Evolutionary conservation across 2,329 filamentous ascomycete genomes (phyloP), one percentile per base, ranked within the genome.

Genomic region (Monosporascus sp.): DNA sequence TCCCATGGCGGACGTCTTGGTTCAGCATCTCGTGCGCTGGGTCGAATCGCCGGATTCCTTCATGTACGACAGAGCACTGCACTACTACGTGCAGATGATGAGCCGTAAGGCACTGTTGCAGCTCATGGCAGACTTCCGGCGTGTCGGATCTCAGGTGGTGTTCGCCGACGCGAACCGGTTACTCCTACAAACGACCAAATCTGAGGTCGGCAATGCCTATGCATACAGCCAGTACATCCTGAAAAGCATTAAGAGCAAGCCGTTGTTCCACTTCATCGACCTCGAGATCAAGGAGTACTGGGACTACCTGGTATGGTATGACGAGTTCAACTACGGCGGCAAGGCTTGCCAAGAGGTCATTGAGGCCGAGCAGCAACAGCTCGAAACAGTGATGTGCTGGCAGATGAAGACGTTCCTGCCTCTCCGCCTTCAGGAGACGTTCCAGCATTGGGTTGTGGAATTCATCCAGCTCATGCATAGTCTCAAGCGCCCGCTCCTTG

Each of bases 61-160:
- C 72, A 85, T 99, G 53, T 99, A 97, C 68, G 95, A 99, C 71
- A 85, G 89, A 5, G 91, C 92, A 6, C 73, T 99, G 58, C 91
- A 97, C 67, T 94, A 96, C 75, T 97, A 99, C 65, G 92, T 99
- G 51, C 93, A 97, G 70, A 94, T 97, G 84, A 95, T 99, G 88
- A 96, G 91, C 37, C 88, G 90, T 60, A 99, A 99, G 70, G 94
- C 95, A 0, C 89, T 99, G 60, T 89, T 97, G 66, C 93, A 97
- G 71, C 82, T 99, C 37, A 96, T 99, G 88, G 89, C 87, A 0
- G 94, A 99, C 68, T 99, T 99, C 74, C 86, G 91, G 55, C 87
- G 93, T 11, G 93, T 99, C 2, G 94, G 94, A 2, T 97, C 91
- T 0, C 91, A 97, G 62, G 87, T 99, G 22, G 84, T 99, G n/a